Conservation (phyloP, 441 rosid species). For the Hypseocharis bilobata region DNA sequence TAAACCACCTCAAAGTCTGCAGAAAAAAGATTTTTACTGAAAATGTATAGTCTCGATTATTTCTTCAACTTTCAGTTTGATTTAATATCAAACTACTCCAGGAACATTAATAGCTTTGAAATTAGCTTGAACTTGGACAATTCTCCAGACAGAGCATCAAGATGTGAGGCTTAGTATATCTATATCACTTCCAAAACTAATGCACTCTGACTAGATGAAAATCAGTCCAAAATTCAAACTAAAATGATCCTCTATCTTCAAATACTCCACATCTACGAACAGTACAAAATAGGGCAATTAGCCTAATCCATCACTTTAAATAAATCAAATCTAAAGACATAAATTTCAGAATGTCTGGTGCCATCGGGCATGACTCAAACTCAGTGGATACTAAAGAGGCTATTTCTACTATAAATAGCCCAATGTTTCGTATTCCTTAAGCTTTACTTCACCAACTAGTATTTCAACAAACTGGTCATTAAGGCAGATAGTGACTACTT, state of each 20-base stretch:
- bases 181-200: not conserved
- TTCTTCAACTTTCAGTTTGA: not conserved
- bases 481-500: no score
- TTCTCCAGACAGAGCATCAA: no score
- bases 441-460: not conserved
- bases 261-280: no score
- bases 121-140: not conserved
- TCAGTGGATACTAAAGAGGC: not conserved
- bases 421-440: not conserved
- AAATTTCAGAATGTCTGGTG: not conserved
- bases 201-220: no score
- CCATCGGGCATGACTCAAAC: not conserved
- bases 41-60: not conserved
- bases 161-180: not conserved
- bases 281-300: no score
- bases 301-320: not conserved
- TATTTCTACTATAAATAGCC: not conserved
- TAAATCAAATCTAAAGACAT: no score
- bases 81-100: no score
- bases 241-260: no score
- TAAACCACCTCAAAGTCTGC: no score
- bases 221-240: no score
- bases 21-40: no score
- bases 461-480: not conserved
- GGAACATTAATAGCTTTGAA: no score